Evolutionary conservation across 1,284 basidiomycete genomes (phyloP).

Genomic region (Hemileia vastatrix): DNA sequence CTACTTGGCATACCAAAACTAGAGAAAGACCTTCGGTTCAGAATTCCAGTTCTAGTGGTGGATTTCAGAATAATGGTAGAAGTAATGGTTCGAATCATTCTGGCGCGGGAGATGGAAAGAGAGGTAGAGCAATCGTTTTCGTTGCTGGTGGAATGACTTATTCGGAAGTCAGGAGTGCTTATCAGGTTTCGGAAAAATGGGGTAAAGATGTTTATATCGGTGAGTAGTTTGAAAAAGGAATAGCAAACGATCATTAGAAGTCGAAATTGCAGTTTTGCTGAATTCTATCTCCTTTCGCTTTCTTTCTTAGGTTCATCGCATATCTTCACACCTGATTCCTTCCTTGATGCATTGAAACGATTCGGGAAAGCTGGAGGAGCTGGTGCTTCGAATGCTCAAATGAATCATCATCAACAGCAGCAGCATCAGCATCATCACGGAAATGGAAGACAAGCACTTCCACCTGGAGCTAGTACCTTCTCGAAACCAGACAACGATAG

Average conservation of each 20-base stretch:
- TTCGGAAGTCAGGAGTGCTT: constrained; percentile 82
- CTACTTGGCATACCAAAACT: constrained; percentile 30
- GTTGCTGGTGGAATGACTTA: constrained; percentile 93
- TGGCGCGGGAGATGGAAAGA: constrained; percentile 50
- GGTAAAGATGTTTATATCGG: constrained; percentile 88
- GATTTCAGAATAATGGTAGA: background rate
- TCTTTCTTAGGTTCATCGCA: constrained; percentile 70
- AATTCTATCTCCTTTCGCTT: constrained; percentile 2
- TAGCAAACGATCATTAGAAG: no score
- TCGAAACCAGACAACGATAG: constrained; percentile 30
- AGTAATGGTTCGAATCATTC: no score
- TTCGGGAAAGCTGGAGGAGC: constrained; percentile 33
- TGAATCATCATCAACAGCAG: background rate
- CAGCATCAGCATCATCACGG: background rate
- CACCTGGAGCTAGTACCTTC: constrained; percentile 25
- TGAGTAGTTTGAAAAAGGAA: constrained; percentile 45
- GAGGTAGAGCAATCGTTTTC: constrained; percentile 79
- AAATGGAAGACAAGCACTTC: constrained; percentile 10
- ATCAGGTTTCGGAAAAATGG: constrained; percentile 62
- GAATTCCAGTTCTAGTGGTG: background rate
- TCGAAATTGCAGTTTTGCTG: no score
- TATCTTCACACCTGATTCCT: constrained; percentile 67
- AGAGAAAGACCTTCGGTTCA: constrained; percentile 6
- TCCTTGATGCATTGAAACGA: constrained; percentile 76
- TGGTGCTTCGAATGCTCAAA: constrained; percentile 7